These are phyloP conservation scores for Pichia sp. DNA, from an alignment of 1,139 yeast genomes.

Conservation along the genomic window DNA sequence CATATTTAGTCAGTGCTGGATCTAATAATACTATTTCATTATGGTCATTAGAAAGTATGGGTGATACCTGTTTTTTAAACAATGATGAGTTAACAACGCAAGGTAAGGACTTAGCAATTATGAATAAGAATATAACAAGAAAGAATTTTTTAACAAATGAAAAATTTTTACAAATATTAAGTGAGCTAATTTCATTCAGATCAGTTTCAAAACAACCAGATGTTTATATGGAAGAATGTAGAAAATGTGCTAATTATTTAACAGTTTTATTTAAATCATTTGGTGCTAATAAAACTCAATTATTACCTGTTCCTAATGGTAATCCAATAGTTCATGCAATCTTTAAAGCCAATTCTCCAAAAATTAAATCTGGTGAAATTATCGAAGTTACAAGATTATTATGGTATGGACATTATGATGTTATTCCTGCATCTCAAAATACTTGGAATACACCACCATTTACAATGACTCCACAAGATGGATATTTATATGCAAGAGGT, in stretches of 20 bases:
- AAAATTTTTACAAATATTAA: constrained; percentile 55
- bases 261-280: constrained; percentile 55
- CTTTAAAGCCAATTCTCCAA: constrained; percentile 42
- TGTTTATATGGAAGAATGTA: constrained; percentile 65
- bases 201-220: constrained; percentile 75
- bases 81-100: neutral
- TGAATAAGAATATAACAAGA: neutral
- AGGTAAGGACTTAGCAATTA: no score
- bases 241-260: constrained; percentile 79
- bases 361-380: neutral
- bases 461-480: constrained; percentile 66
- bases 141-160: constrained; percentile 38
- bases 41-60: constrained; percentile 44
- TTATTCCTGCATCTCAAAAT: constrained; percentile 55
- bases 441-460: constrained; percentile 84
- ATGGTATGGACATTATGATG: constrained; percentile 97
- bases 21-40: constrained; percentile 52
- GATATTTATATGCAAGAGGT: constrained; percentile 87
- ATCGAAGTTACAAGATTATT: constrained; percentile 41
- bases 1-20: constrained; percentile 49
- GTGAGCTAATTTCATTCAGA: constrained; percentile 57
- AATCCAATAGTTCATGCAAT: constrained; percentile 81
- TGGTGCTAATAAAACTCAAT: constrained; percentile 65
- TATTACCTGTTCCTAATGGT: constrained; percentile 66
- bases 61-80: constrained; percentile 6